These are phyloP conservation scores for Ceraceosorus guamensis DNA, from an alignment of 1,284 basidiomycete species.

Conservation along the genomic window DNA sequence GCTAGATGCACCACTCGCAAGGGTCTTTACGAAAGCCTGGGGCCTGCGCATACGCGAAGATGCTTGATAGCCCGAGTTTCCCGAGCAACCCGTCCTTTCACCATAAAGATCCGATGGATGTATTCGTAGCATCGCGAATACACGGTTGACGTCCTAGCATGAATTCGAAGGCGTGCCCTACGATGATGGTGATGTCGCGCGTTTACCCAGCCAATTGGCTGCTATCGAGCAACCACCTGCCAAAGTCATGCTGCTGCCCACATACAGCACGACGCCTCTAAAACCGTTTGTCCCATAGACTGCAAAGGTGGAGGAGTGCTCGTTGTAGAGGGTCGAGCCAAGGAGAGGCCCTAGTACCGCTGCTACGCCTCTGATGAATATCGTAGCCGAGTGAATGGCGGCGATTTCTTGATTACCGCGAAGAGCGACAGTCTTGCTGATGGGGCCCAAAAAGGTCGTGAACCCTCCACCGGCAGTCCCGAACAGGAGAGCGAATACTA, in stretches of 20 bases:
- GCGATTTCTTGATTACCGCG: conserved; percentile 8
- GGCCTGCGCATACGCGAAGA: too few relatives aligned
- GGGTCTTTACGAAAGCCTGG: too few relatives aligned
- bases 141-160: too few relatives aligned
- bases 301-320: conserved; percentile 10
- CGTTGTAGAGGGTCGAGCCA: conserved; percentile 12
- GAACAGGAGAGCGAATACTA: conserved; percentile 31
- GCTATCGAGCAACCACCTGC: neutral
- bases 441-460: conserved; percentile 19
- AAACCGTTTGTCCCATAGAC: conserved; percentile 27
- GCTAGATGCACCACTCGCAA: too few relatives aligned
- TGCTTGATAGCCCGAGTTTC: too few relatives aligned
- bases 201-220: conserved; percentile 1
- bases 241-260: conserved; percentile 13
- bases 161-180: too few relatives aligned
- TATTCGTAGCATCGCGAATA: too few relatives aligned
- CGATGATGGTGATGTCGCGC: too few relatives aligned
- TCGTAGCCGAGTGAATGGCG: conserved; percentile 16
- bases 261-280: conserved; percentile 19
- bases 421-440: conserved; percentile 15
- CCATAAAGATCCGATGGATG: too few relatives aligned
- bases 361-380: conserved; percentile 22
- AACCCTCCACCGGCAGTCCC: conserved; percentile 16
- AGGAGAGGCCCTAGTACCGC: conserved; percentile 30
- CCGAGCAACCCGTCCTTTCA: too few relatives aligned